These are phyloP conservation scores for Papiliotrema terrestris DNA, from an alignment of 1,284 basidiomycete species.

Conservation along the genomic window DNA sequence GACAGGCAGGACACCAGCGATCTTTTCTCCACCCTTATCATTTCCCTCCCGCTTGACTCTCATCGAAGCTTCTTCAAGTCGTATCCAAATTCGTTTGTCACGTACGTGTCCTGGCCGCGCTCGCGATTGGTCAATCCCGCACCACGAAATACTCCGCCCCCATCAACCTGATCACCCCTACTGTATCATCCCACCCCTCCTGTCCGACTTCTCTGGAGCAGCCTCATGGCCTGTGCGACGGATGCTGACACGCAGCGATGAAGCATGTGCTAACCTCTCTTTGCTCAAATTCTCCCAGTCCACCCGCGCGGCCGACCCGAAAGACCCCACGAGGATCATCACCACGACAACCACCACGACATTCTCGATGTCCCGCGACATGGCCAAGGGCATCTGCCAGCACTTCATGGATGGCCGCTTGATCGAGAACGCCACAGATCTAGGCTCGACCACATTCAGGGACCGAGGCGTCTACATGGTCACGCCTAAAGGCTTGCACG, in stretches of 20 bases:
- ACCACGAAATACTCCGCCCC: too few relatives aligned
- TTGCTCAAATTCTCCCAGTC: slow-evolving; percentile 99
- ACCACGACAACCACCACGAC: slow-evolving; percentile 99
- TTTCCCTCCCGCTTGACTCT: slow-evolving; percentile 81
- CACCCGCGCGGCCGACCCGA: slow-evolving; percentile 94
- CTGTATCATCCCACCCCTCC: too few relatives aligned
- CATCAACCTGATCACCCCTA: too few relatives aligned
- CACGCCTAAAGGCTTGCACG: slow-evolving; percentile 96
- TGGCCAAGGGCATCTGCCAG: slow-evolving; percentile 99
- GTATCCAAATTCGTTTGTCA: slow-evolving; percentile 92
- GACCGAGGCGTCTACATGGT: slow-evolving; percentile 93
- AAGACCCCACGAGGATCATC: slow-evolving; percentile 92
- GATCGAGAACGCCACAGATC: slow-evolving; percentile 93
- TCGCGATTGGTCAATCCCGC: too few relatives aligned
- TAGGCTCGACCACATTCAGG: slow-evolving; percentile 84
- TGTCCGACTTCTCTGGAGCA: too few relatives aligned
- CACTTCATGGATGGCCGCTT: slow-evolving; percentile 98
- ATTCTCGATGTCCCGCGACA: slow-evolving; percentile 98
- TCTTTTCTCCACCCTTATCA: slow-evolving; percentile 93
- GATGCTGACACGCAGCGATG: slow-evolving; percentile 63
- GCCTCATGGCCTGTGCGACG: background rate
- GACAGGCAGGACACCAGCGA: slow-evolving; percentile 84
- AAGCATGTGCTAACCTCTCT: slow-evolving; percentile 88
- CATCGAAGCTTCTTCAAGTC: slow-evolving; percentile 96
- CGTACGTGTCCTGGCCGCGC: slow-evolving; percentile 69